Base-by-base conservation (phyloP, 139 green algal genomes). In the Coccomyxa sp. region DNA sequence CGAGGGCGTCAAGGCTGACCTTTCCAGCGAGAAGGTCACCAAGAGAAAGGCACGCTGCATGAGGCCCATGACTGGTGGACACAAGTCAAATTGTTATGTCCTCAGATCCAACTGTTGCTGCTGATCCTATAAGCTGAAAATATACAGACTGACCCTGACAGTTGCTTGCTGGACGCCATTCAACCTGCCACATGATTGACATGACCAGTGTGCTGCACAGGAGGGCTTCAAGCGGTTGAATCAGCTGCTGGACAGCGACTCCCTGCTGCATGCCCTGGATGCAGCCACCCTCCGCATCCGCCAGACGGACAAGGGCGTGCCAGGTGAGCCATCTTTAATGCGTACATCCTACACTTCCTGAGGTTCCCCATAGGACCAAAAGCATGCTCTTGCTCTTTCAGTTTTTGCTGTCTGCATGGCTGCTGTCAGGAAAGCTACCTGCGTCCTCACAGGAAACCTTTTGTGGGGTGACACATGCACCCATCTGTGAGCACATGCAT, bases 201-300 rank as follows among this genome's bases (percentile, higher is more conserved):
- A 18, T 18, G n/a, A n/a, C n/a, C n/a, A n/a, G n/a, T n/a, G n/a
- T n/a, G n/a, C n/a, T 54, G 14, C 54, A 69, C 81, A 92, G 88
- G 88, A 92, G 38, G 88, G 64, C 12, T 9, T 91, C 24, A 90
- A 85, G 54, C 31, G 55, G 24, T 69, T 91, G 27, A 78, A 82
- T n/a, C 34, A 31, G 6, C 24, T 81, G 7, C 68, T 92, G 8
- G 88, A 87, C 70, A 92, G 87, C 36, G 71, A 44, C 1, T n/a
- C 77, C 2, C 77, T 81, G 14, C 54, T 88, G 29, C 70, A 55
- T 12, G 58, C 41, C 14, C 70, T 92, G 41, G 88, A 92, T 69
- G 31, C 74, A 8, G 79, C 79, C 14, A 92, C 88, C 22, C 69
- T 70, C 16, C 55, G 64, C 39, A 68, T 89, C 31, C 64, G 18